phyloP scores from a whole-genome alignment of 441 rosid species.

The Adansonia grandidieri region DNA sequence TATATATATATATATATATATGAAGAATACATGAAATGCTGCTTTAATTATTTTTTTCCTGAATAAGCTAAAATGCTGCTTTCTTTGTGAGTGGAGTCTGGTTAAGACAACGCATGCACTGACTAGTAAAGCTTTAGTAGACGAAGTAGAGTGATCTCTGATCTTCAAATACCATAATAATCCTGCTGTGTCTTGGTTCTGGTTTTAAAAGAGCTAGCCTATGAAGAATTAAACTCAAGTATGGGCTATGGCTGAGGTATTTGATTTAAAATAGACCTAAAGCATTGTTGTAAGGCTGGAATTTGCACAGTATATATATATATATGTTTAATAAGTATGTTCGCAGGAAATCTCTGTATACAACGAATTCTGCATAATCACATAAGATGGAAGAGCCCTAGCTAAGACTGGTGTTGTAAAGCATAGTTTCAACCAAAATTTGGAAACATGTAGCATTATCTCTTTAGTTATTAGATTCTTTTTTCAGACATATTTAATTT shows the following conservation, averaged over 20 bases:
- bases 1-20: too few relatives aligned
- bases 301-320: background rate
- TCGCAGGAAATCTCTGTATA: background rate
- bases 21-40: background rate
- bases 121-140: background rate
- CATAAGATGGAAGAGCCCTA: background rate
- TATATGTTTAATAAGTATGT: background rate
- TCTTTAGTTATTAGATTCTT: background rate
- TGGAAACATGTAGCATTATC: background rate
- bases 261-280: background rate
- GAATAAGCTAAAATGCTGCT: background rate
- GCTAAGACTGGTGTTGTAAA: background rate
- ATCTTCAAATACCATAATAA: background rate
- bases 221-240: background rate
- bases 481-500: background rate
- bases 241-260: background rate
- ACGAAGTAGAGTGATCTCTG: background rate
- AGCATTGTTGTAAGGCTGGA: background rate
- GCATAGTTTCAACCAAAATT: background rate
- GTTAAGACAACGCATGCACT: background rate
- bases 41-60: background rate
- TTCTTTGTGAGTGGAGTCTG: background rate
- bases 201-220: background rate
- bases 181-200: slow-evolving; percentile 2
- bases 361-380: background rate